These are phyloP conservation scores for Fomes fomentarius DNA, from an alignment of 1,284 basidiomycete genomes.

Conservation along the genomic window DNA sequence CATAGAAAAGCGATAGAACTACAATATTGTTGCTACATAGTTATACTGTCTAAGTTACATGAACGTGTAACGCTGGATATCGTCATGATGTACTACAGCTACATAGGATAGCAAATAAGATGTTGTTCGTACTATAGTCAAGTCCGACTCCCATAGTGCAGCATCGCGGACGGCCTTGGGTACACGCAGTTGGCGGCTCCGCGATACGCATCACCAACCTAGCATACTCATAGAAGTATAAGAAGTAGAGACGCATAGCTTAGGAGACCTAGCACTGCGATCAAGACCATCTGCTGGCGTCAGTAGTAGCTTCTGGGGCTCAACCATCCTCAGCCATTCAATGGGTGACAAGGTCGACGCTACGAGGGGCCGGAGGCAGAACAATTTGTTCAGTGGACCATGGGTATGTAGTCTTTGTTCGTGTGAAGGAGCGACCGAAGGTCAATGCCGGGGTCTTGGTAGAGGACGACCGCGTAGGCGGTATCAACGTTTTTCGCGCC, in stretches of 20 bases:
- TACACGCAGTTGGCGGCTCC: slow-evolving; percentile 34
- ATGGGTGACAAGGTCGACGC: slow-evolving; percentile 35
- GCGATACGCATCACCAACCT: too few relatives aligned
- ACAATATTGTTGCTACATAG: too few relatives aligned
- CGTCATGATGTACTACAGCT: too few relatives aligned
- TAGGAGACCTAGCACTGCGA: slow-evolving; percentile 45
- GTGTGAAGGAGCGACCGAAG: slow-evolving; percentile 51
- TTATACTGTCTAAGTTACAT: too few relatives aligned
- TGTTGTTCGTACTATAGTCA: too few relatives aligned
- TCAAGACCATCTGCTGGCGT: slow-evolving; percentile 32
- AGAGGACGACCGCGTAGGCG: slow-evolving; percentile 43
- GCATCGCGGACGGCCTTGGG: background rate
- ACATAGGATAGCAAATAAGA: too few relatives aligned
- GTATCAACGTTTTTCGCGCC: too few relatives aligned
- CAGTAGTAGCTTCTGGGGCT: slow-evolving; percentile 39
- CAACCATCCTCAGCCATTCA: slow-evolving; percentile 37
- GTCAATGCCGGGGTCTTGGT: slow-evolving; percentile 43
- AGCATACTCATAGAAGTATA: slow-evolving; percentile 46
- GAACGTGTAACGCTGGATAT: too few relatives aligned
- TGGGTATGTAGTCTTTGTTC: slow-evolving; percentile 45
- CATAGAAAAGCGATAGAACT: too few relatives aligned
- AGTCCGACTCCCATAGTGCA: background rate
- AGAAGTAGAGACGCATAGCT: slow-evolving; percentile 48
- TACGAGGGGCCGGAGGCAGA: slow-evolving; percentile 38
- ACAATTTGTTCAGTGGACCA: slow-evolving; percentile 43